Base-by-base conservation (phyloP, 352 stramenopile species). In the Globisporangium sylvaticum region DNA sequence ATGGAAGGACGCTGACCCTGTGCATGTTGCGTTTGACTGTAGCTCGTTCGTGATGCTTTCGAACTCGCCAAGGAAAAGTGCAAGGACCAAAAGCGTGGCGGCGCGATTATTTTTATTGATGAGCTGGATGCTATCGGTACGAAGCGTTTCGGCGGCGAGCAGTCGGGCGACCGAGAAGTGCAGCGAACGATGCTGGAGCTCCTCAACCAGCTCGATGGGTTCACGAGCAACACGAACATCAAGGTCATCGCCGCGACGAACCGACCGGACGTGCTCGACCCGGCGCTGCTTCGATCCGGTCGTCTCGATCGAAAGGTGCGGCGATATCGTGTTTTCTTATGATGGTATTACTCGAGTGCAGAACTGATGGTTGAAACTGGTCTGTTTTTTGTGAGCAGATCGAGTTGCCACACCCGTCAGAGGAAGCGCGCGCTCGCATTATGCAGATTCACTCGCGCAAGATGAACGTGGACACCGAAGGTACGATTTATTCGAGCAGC, bases 51-150 rank as follows among this genome's bases (percentile, higher is more conserved):
- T 57, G 97, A 99, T 77, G 97, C 97, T 0, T 99, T 99, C 75
- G 96, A 99, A 64, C 68, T 98, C 57, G 92, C 92, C 25, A 97
- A 96, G 71, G 92, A 98, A 64, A 98, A 98, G 88, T 81, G 91
- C 66, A 91, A 97, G 64, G 85, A 98, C 53, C 84, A 96, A 65
- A 79, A 90, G 4, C 84, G 80, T 20, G 82, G 87, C 32, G 97
- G 97, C 25, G 97, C 96, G 31, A 99, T 99, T 77, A 98, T 99
- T 66, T 99, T 99, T 79, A 99, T 99, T 81, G 97, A 99, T 74
- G 97, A 99, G 84, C 64, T 99, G 69, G 97, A 99, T 88, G 97
- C 97, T 9, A 99, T 99, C 79, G 97, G 97, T 65, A 98, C 97
- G 15, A 99, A 99, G 80, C 92, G 97, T 59, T 99, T 99, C 42